phyloP scores from a whole-genome alignment of 495 filamentous ascomycete species.

The Aspergillus biplanus region DNA sequence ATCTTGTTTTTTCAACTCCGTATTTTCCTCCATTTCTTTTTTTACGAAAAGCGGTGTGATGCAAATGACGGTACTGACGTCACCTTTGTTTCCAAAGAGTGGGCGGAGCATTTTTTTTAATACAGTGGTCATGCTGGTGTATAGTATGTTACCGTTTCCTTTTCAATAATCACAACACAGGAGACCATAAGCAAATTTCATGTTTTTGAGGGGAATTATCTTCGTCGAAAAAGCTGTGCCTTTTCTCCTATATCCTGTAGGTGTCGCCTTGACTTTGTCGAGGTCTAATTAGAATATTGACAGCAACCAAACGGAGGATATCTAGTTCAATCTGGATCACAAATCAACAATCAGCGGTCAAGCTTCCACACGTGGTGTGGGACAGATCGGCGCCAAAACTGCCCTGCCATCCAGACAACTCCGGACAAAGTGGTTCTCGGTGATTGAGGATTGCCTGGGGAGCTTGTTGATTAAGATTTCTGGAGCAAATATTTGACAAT shows the following conservation, averaged over 20 bases:
- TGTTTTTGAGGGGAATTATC: too few species aligned
- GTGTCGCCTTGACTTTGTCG: too few species aligned
- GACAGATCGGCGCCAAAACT: constrained; percentile 30
- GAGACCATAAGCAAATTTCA: too few species aligned
- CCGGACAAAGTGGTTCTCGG: constrained; percentile 5
- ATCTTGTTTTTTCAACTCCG: neutral
- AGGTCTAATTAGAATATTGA: neutral
- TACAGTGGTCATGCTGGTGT: neutral
- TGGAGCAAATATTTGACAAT: neutral
- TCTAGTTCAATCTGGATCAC: constrained; percentile 8
- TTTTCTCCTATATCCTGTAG: too few species aligned
- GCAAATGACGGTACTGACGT: neutral
- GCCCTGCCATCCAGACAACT: constrained; percentile 7
- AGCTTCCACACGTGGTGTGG: constrained; percentile 40
- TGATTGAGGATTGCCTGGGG: constrained; percentile 5
- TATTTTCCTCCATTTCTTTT: neutral
- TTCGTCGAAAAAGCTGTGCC: too few species aligned
- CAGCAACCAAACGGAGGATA: neutral
- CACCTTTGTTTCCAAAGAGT: neutral
- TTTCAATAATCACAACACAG: too few species aligned
- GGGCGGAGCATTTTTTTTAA: neutral
- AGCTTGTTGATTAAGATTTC: constrained; percentile 14
- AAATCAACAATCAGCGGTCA: constrained; percentile 33
- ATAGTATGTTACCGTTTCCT: too few species aligned
- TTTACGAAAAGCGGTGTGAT: constrained; percentile 1